Percentiles rank a stretch among this genome's conserved stretches.
Conservation (phyloP, 2,329 filamentous ascomycete species). For the Colletotrichum shisoi region DNA sequence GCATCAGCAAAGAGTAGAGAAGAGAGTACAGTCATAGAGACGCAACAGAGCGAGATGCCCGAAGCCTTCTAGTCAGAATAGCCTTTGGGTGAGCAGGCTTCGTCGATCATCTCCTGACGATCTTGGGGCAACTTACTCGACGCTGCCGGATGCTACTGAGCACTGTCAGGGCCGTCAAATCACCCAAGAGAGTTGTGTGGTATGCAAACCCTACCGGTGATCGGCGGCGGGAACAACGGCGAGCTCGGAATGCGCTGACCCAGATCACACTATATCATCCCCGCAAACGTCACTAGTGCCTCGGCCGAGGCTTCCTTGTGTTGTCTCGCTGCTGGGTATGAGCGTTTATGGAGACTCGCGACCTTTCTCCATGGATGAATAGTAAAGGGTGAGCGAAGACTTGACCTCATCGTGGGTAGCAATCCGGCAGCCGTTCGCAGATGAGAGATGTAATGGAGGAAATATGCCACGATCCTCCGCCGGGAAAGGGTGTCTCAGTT, state of each 20-base stretch:
- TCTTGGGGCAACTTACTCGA: background rate
- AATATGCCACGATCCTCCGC: constrained; percentile 20
- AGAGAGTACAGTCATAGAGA: background rate
- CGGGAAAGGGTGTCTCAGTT: constrained; percentile 23
- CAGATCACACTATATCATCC: constrained; percentile 17
- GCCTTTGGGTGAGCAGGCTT: background rate
- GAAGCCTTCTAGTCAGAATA: background rate
- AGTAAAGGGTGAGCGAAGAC: constrained; percentile 14
- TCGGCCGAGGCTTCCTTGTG: constrained; percentile 23
- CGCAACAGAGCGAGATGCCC: constrained; percentile 10
- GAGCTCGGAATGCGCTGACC: constrained; percentile 22
- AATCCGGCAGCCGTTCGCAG: constrained; percentile 35
- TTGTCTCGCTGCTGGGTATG: constrained; percentile 19
- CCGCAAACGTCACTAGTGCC: constrained; percentile 33
- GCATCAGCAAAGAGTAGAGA: background rate
- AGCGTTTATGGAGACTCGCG: constrained; percentile 9
- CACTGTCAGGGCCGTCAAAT: constrained; percentile 1
- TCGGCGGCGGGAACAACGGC: constrained; percentile 36
- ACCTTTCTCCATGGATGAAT: constrained; percentile 7
- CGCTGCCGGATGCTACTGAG: constrained; percentile 14
- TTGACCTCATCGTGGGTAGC: background rate
- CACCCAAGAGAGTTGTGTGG: constrained; percentile 9
- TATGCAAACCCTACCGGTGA: constrained; percentile 20
- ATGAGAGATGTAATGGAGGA: constrained; percentile 19
- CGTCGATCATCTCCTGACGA: constrained; percentile 2